These are phyloP conservation scores for Hapsidospora chrysogenum DNA, from an alignment of 495 filamentous ascomycete genomes.

Conservation along the genomic window DNA sequence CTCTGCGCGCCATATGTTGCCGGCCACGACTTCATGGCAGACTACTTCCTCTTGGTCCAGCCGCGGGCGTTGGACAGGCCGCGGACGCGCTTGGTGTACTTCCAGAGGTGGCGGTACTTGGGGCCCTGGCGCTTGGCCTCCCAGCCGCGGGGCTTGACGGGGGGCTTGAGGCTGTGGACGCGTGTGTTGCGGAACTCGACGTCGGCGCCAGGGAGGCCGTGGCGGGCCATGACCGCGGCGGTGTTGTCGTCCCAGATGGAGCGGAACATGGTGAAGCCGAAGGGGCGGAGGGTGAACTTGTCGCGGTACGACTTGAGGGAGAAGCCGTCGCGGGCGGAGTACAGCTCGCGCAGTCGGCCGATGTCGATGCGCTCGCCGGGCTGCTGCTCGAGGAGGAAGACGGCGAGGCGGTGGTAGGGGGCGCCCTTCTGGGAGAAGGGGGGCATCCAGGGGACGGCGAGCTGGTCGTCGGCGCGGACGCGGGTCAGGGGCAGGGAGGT, in stretches of 20 bases:
- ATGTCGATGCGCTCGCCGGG: slow-evolving; percentile 42
- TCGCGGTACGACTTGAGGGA: slow-evolving; percentile 54
- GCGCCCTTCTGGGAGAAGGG: slow-evolving; percentile 77
- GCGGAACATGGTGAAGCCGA: slow-evolving; percentile 78
- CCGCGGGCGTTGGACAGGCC: slow-evolving; percentile 9
- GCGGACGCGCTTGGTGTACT: slow-evolving; percentile 30
- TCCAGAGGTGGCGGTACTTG: slow-evolving; percentile 37
- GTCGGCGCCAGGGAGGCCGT: slow-evolving; percentile 57
- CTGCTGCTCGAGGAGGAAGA: slow-evolving; percentile 74
- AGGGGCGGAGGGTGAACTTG: slow-evolving; percentile 47
- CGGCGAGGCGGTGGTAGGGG: slow-evolving; percentile 73
- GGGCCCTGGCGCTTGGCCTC: slow-evolving; percentile 36
- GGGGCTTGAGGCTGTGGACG: slow-evolving; percentile 31
- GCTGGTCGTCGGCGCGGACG: slow-evolving; percentile 34
- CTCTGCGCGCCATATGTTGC: no score
- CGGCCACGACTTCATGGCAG: no score
- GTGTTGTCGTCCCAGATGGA: slow-evolving; percentile 79
- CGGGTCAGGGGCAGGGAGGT: slow-evolving; percentile 29
- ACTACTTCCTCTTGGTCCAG: slow-evolving; percentile 6
- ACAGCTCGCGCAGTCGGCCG: slow-evolving; percentile 35
- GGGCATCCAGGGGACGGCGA: slow-evolving; percentile 67
- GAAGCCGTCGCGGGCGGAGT: slow-evolving; percentile 43
- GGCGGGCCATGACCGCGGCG: slow-evolving; percentile 65
- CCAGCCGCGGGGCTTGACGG: slow-evolving; percentile 34
- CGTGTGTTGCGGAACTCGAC: slow-evolving; percentile 69